Evolutionary conservation across 2,329 filamentous ascomycete species (phyloP), one percentile per base, ranked within the genome.

Genomic region (Pseudogymnoascus destructans): DNA sequence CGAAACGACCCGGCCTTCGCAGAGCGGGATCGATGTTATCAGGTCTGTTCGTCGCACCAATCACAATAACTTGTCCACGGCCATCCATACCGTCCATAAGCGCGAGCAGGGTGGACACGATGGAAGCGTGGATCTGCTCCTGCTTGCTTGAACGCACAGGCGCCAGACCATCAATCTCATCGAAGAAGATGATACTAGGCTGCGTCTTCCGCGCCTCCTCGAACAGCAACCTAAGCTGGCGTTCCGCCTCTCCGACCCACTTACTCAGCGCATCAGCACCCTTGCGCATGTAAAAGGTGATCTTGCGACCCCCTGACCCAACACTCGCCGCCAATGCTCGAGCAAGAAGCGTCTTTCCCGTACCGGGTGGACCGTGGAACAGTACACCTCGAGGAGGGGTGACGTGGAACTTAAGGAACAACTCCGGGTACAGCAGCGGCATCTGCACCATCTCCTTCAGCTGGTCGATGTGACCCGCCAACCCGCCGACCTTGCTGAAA

Each of bases 251-350:
- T 69, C 93, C 93, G 57, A 98, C 93, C 93, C 93, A 98, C 73
- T 98, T 98, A 72, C 91, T 96, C 62, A 98, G 76, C 13, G 91
- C 91, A 78, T 98, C 93, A 21, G 93, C 95, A 69, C 93, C 95
- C 73, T 98, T 98, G 61, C 93, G 86, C 93, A 98, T 98, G 73
- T 97, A 98, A 66, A 98, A 98, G 0, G 91, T 97, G 63, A 98
- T 93, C 70, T 97, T 97, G 64, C 86, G 85, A 19, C 92, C 92
- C 55, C 92, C 87, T 10, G 87, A 83, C 63, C 89, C 91, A 60
- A 95, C 86, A 61, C 88, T 95, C 59, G 93, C 95, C 55, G 95
- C 91, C 52, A 98, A 77, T 40, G 93, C 93, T 66, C 93, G 83
- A 57, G 95, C 93, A 61, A 98, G 80, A n/a, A 98, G 77, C 10